These are phyloP conservation scores for Cladosporium sphaerospermum DNA, from an alignment of 2,329 filamentous ascomycete genomes.

Conservation along the genomic window DNA sequence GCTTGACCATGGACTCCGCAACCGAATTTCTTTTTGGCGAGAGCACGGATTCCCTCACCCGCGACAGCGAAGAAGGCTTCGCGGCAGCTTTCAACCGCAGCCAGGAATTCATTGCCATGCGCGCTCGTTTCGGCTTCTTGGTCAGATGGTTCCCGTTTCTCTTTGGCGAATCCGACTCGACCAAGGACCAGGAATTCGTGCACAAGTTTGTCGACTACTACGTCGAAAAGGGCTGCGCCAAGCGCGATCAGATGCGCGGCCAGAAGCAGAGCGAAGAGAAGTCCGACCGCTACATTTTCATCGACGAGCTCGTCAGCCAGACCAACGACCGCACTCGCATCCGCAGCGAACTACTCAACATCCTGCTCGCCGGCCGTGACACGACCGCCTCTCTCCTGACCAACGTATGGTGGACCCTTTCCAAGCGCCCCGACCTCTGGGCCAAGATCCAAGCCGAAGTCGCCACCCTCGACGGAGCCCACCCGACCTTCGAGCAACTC, in stretches of 20 bases:
- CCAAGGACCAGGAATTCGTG: conserved; percentile 35
- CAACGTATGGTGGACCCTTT: conserved; percentile 36
- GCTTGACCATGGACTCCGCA: conserved; percentile 59
- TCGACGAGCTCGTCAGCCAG: conserved; percentile 42
- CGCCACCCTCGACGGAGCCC: conserved; percentile 18
- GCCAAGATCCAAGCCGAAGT: conserved; percentile 26
- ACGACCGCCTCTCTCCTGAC: conserved; percentile 49
- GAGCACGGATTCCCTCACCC: conserved; percentile 26
- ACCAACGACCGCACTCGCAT: conserved; percentile 44
- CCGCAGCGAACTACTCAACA: conserved; percentile 45
- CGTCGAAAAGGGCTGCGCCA: conserved; percentile 38
- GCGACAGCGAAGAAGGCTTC: conserved; percentile 24
- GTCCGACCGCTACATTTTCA: conserved; percentile 41
- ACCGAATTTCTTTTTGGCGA: conserved; percentile 64
- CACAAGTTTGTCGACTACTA: conserved; percentile 45
- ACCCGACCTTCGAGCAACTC: conserved; percentile 38
- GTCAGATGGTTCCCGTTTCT: conserved; percentile 17
- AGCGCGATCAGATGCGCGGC: conserved; percentile 25
- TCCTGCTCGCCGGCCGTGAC: conserved; percentile 49
- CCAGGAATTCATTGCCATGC: conserved; percentile 26
- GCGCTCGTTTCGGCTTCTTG: conserved; percentile 20
- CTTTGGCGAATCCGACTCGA: neutral
- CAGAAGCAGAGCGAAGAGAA: conserved; percentile 30
- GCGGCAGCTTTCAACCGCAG: conserved; percentile 28
- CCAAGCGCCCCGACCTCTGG: conserved; percentile 27